phyloP scores from a whole-genome alignment of 2,329 filamentous ascomycete species.

The Metarhizium anisopliae region DNA sequence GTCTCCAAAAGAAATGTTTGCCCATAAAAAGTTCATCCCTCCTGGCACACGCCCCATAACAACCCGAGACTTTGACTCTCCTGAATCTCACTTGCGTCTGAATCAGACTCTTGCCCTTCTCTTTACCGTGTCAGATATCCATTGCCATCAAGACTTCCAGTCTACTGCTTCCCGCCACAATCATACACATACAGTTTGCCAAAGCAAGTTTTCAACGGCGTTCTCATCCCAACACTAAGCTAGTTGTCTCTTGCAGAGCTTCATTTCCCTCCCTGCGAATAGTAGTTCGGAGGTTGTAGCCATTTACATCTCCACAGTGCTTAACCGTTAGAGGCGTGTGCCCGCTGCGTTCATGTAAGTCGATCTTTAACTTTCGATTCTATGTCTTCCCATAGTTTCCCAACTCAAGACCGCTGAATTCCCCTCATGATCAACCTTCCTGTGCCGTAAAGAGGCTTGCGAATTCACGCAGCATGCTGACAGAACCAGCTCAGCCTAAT shows the following conservation, averaged over 20 bases:
- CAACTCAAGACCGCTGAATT: neutral
- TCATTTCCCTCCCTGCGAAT: slow-evolving; percentile 15
- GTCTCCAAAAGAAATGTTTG: slow-evolving; percentile 25
- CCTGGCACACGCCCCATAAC: slow-evolving; percentile 14
- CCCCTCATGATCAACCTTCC: neutral
- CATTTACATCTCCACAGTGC: slow-evolving; percentile 2
- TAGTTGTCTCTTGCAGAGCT: slow-evolving; percentile 10
- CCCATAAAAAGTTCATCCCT: slow-evolving; percentile 15
- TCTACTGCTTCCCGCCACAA: slow-evolving; percentile 7
- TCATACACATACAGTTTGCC: neutral
- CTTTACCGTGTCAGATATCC: neutral
- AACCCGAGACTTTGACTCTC: slow-evolving; percentile 21
- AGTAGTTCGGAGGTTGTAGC: slow-evolving; percentile 11
- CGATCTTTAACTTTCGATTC: neutral
- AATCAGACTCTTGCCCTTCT: slow-evolving; percentile 14
- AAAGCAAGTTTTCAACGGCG: slow-evolving; percentile 3
- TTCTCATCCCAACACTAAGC: neutral
- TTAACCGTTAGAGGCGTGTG: slow-evolving; percentile 5
- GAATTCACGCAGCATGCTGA: neutral
- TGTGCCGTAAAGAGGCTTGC: neutral
- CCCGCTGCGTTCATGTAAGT: neutral
- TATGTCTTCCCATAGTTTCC: neutral
- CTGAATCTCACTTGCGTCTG: slow-evolving; percentile 16
- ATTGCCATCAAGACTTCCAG: slow-evolving; percentile 7
- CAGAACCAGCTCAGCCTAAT: neutral